Percentiles rank a stretch among this genome's conserved stretches.
These are phyloP conservation scores for Heliamphora exappendiculata DNA, from an alignment of 148 eudicot genomes.

Conservation along the genomic window DNA sequence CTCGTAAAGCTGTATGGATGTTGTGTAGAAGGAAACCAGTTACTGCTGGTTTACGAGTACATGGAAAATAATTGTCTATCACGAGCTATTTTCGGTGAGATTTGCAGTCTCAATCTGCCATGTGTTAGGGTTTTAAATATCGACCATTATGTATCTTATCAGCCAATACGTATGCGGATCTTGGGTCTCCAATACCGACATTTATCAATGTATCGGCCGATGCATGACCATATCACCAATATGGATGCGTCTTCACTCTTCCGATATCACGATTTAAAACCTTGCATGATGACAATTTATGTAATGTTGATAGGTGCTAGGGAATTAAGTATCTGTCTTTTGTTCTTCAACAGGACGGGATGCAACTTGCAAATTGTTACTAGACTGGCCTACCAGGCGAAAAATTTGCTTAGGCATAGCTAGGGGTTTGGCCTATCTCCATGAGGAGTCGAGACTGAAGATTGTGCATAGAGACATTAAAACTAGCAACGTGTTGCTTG, in stretches of 20 bases:
- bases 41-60: conserved; percentile 45
- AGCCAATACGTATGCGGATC: no score
- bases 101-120: not conserved
- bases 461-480: conserved; percentile 59
- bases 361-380: conserved; percentile 21
- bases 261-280: no score
- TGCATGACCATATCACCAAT: no score
- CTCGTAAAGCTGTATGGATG: conserved; percentile 57
- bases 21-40: conserved; percentile 55
- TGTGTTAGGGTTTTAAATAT: not conserved
- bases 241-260: no score
- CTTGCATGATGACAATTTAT: not conserved
- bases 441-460: conserved; percentile 51
- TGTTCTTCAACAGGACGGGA: conserved; percentile 25
- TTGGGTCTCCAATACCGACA: no score
- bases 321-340: not conserved
- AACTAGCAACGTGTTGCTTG: conserved; percentile 51
- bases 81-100: conserved; percentile 48
- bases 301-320: not conserved
- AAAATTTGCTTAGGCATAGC: conserved; percentile 55
- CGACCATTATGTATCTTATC: no score
- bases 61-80: conserved; percentile 57
- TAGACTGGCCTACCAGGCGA: conserved; percentile 44
- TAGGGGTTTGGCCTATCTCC: conserved; percentile 48
- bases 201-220: no score